Base-by-base conservation (phyloP, 306 rosid species). In the Ceratonia siliqua region DNA sequence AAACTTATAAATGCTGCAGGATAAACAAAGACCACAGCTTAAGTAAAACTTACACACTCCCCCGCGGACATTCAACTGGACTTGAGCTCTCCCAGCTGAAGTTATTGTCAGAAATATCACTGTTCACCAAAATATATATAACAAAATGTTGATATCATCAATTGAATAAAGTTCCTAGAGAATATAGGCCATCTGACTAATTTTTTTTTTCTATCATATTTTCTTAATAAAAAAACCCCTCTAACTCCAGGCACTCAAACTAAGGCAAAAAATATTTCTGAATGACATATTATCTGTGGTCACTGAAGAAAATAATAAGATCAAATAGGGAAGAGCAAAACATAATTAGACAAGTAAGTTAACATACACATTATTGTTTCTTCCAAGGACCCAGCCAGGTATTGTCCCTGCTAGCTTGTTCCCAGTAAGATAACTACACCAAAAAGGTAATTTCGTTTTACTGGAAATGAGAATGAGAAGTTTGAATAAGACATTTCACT, bases 101-200 rank as follows among this genome's bases (percentile, higher is more conserved):
- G 81, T 94, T 87, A 78, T 94, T 94, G 86, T 62, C 33, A 63
- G 98, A 94, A 41, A 94, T 6, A 83, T 94, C 98, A 72, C 98
- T 94, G 92, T 68, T 77, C 82, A 82, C 77, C 77, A 83, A 76
- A 73, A 55, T 70, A 65, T 74, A 57, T 5, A 55, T 5, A 67
- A 48, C n/a, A 64, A 58, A 67, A 33, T 45, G 55, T 52, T 77
- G 41, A 46, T 36, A 68, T 76, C 73, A 70, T 55, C 76, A 46
- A 39, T 17, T 22, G 11, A 27, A 61, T 57, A 43, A 55, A 63
- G 14, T 67, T 83, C 57, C 41, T 45, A 20, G 50, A 48, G 35
- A 66, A 46, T 33, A 38, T 49, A 43, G 22, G 14, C 14, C 9
- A 53, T 68, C 39, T 14, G 59, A 68, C 35, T 35, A 12, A 21